Base-by-base conservation (phyloP, 2,329 filamentous ascomycete genomes). In the Alternaria brassicicola region DNA sequence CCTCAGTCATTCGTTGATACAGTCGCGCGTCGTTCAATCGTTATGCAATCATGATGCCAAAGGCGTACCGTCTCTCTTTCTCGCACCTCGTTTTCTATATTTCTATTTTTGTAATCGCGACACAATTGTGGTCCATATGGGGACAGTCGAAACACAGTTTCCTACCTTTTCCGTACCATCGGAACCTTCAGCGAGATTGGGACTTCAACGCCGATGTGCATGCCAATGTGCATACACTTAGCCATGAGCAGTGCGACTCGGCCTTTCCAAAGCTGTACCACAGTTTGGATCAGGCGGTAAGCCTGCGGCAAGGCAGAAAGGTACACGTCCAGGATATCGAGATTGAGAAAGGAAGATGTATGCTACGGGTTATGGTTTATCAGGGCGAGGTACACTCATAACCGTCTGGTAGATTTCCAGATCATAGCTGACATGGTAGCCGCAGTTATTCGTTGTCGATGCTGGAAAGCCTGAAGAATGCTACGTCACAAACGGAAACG, bases 401-500 rank as follows among this genome's bases (percentile, higher is more conserved):
- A 13, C 13, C 21, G 6, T 21, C 19, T 9, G 19, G 12, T 39
- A 6, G 9, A n/a, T 5, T 12, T 28, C 13, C 21, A 7, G 6
- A 15, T 23, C 8, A 7, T 21, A 28, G 30, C 63, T 70, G 21
- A 69, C 59, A 38, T 9, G 15, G 12, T 25, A 10, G 28, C 13
- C 43, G 13, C 36, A 75, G 72, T 59, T 75, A 13, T 75, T 75
- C 50, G 67, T 75, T 4, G 63, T 74, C 41, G 69, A 74, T 38
- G 57, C 71, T 8, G 71, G 72, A 15, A 65, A 66, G 41, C 72
- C 72, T 6, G 72, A 75, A 59, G 26, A 63, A 46, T 75, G 72
- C 64, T 75, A 75, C 38, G 71, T 75, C 6, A 64, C 63, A 9
- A 74, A 74, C 48, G 71, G 71, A 45, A 75, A 75, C 61, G 72